Conservation (phyloP, 78 protist genomes). For the Polysphondylium violaceum region DNA sequence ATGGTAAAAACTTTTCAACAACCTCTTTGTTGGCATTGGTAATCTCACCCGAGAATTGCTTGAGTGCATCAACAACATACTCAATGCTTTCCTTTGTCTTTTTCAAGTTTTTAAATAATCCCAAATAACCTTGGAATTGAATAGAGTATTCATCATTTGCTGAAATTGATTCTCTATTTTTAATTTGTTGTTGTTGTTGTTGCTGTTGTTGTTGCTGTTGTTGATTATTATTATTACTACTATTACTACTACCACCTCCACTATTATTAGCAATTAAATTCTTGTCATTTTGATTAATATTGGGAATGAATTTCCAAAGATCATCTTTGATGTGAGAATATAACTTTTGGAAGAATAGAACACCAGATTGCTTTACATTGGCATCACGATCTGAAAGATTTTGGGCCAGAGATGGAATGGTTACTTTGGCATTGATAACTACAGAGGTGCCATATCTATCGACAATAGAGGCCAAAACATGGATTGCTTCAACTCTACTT, state of each 20-base stretch:
- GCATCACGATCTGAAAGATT: slow-evolving; percentile 17
- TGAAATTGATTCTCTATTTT: slow-evolving; percentile 13
- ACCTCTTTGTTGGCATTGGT: neutral
- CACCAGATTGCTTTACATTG: slow-evolving; percentile 19
- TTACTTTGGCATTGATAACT: slow-evolving; percentile 26
- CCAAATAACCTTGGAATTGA: slow-evolving; percentile 27
- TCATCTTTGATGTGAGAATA: slow-evolving; percentile 49
- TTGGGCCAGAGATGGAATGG: slow-evolving; percentile 16
- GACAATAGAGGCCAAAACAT: slow-evolving; percentile 11
- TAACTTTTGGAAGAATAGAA: neutral
- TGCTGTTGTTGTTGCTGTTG: neutral
- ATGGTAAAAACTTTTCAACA: slow-evolving; percentile 31
- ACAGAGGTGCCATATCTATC: slow-evolving; percentile 36
- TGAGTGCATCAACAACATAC: slow-evolving; percentile 35
- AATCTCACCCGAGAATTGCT: slow-evolving; percentile 24
- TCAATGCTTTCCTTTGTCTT: slow-evolving; percentile 37
- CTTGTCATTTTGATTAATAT: neutral
- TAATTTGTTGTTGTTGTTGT: slow-evolving; percentile 15
- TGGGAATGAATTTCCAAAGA: slow-evolving; percentile 16
- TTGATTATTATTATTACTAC: neutral
- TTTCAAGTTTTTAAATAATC: slow-evolving; percentile 1
- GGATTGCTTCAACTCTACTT: slow-evolving; percentile 36
- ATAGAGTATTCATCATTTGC: slow-evolving; percentile 3
- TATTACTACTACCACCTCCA: neutral
- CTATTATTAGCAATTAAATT: neutral